Conservation (phyloP, 805 yeast species). For the Teunomyces stri region DNA sequence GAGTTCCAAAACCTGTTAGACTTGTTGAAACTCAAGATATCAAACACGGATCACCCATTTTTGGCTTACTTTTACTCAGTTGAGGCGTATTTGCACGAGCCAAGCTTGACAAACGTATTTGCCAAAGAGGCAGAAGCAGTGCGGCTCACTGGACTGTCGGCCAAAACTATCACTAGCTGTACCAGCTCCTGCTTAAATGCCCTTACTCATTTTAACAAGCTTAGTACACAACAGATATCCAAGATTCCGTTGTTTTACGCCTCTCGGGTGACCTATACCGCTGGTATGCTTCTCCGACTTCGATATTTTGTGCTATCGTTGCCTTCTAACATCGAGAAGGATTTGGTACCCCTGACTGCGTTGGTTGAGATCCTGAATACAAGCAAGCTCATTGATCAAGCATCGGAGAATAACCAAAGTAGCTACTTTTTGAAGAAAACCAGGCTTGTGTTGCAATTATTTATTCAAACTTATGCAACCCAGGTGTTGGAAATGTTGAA, state of each 20-base stretch:
- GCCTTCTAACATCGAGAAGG: slow-evolving; percentile 44
- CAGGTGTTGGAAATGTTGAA: slow-evolving; percentile 43
- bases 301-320: slow-evolving; percentile 55
- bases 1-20: slow-evolving; percentile 52
- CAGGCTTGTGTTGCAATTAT: slow-evolving; percentile 54
- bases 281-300: slow-evolving; percentile 59
- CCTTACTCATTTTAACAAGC: slow-evolving; percentile 46
- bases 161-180: slow-evolving; percentile 48
- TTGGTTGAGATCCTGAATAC: slow-evolving; percentile 31
- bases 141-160: slow-evolving; percentile 26
- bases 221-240: slow-evolving; percentile 48
- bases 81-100: slow-evolving; percentile 66
- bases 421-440: slow-evolving; percentile 54
- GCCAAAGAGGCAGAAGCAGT: slow-evolving; percentile 13
- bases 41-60: slow-evolving; percentile 36
- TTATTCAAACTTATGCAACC: slow-evolving; percentile 58
- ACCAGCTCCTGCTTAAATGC: slow-evolving; percentile 53
- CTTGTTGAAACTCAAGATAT: slow-evolving; percentile 36
- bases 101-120: slow-evolving; percentile 29
- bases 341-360: slow-evolving; percentile 48
- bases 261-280: slow-evolving; percentile 59
- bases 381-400: slow-evolving; percentile 25
- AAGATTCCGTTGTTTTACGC: slow-evolving; percentile 56
- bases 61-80: slow-evolving; percentile 58
- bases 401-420: slow-evolving; percentile 25